phyloP scores from a whole-genome alignment of 208 protist species.

The Blechomonas ayalai region DNA sequence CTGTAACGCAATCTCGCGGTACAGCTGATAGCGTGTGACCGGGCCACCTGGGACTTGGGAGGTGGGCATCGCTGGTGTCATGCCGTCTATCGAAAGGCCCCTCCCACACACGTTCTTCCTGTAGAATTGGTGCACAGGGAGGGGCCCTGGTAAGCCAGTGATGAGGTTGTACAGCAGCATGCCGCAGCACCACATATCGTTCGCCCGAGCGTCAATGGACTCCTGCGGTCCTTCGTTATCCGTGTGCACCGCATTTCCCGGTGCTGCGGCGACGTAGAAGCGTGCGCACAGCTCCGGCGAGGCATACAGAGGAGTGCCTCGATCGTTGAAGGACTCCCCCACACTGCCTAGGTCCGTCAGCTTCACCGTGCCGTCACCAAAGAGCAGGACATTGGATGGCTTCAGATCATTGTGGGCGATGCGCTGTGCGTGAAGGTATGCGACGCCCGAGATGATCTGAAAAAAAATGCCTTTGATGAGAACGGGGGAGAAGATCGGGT shows the following conservation, averaged over 20 bases:
- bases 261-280: slow-evolving; percentile 38
- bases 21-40: slow-evolving; percentile 63
- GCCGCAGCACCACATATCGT: slow-evolving; percentile 84
- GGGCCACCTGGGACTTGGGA: not conserved
- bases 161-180: slow-evolving; percentile 72
- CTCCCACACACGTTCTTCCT: not conserved
- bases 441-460: slow-evolving; percentile 59
- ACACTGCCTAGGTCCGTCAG: slow-evolving; percentile 69
- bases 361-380: slow-evolving; percentile 65
- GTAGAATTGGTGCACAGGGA: slow-evolving; percentile 22
- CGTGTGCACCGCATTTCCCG: slow-evolving; percentile 3
- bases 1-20: slow-evolving; percentile 51
- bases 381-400: slow-evolving; percentile 74
- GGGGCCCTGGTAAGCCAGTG: slow-evolving; percentile 39
- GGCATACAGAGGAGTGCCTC: slow-evolving; percentile 80
- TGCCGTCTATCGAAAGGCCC: no score
- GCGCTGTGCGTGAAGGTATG: slow-evolving; percentile 69
- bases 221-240: not conserved
- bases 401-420: slow-evolving; percentile 86
- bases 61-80: no score
- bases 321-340: slow-evolving; percentile 39
- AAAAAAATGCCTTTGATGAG: slow-evolving; percentile 69
- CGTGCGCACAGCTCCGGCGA: slow-evolving; percentile 79
- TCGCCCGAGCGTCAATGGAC: slow-evolving; percentile 23
- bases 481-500: slow-evolving; percentile 32